Evolutionary conservation across 2,329 filamentous ascomycete species (phyloP).

Genomic region (Seiridium cupressi): DNA sequence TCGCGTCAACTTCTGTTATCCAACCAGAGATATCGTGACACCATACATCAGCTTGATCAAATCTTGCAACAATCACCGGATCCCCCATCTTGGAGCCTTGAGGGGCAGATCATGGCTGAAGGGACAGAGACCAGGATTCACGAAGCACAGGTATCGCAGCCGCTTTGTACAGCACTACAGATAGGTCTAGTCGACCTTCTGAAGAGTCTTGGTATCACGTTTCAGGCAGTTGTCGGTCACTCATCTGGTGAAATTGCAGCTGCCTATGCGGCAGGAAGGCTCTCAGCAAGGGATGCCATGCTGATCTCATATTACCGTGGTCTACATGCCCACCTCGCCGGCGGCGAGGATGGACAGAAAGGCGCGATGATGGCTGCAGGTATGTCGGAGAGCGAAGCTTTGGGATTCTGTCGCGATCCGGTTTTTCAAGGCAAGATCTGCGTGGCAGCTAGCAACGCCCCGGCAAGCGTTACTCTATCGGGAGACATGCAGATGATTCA

Average conservation of each 20-base stretch:
- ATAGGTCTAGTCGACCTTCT: slow-evolving; percentile 40
- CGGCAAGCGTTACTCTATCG: slow-evolving; percentile 24
- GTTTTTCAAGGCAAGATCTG: slow-evolving; percentile 19
- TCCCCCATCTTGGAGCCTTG: slow-evolving; percentile 30
- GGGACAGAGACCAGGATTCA: slow-evolving; percentile 26
- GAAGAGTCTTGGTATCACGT: slow-evolving; percentile 19
- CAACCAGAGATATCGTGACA: slow-evolving; percentile 28
- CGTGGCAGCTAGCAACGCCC: slow-evolving; percentile 27
- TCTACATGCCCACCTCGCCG: slow-evolving; percentile 18
- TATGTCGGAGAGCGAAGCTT: slow-evolving; percentile 23
- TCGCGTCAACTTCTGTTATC: slow-evolving; percentile 25
- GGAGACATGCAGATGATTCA: slow-evolving; percentile 23
- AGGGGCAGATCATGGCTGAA: slow-evolving; percentile 30
- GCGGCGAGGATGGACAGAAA: slow-evolving; percentile 17
- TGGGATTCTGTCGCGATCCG: slow-evolving; percentile 17
- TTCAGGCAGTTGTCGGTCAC: slow-evolving; percentile 29
- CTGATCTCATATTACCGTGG: slow-evolving; percentile 29
- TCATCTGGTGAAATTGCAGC: slow-evolving; percentile 30
- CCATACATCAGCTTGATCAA: slow-evolving; percentile 31
- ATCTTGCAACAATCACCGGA: slow-evolving; percentile 19
- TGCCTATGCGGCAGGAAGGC: slow-evolving; percentile 26
- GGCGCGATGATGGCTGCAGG: slow-evolving; percentile 27
- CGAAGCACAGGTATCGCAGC: slow-evolving; percentile 43
- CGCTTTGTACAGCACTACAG: slow-evolving; percentile 53
- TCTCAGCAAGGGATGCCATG: slow-evolving; percentile 26